These are phyloP conservation scores for Pseudevernia furfuracea DNA, from an alignment of 495 filamentous ascomycete genomes.

Conservation along the genomic window DNA sequence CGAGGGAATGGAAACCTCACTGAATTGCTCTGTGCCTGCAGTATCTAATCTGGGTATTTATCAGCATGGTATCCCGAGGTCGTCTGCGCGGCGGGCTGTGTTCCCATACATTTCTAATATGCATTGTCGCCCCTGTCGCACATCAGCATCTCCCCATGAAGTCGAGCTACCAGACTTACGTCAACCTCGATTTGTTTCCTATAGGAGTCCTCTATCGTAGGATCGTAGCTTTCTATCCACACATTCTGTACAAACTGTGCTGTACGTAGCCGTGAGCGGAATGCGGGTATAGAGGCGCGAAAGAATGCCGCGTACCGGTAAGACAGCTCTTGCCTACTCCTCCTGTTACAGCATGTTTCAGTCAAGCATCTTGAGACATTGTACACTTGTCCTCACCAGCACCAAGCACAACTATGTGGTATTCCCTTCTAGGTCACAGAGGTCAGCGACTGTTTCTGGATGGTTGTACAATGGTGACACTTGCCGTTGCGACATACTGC, in stretches of 20 bases:
- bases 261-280: constrained; percentile 34
- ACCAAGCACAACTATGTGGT: constrained; percentile 86
- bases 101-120: constrained; percentile 83
- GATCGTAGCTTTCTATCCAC: constrained; percentile 98
- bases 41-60: constrained; percentile 67
- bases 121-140: constrained; percentile 76
- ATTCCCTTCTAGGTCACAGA: constrained; percentile 56
- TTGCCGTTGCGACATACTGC: constrained; percentile 23
- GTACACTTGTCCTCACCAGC: constrained; percentile 50
- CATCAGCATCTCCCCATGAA: constrained; percentile 17
- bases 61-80: constrained; percentile 13
- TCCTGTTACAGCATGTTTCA: constrained; percentile 46
- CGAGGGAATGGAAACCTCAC: constrained; percentile 1
- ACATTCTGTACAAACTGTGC: constrained; percentile 99
- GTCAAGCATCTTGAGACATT: background rate
- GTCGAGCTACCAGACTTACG: constrained; percentile 47
- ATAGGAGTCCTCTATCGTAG: constrained; percentile 97
- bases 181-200: constrained; percentile 90
- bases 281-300: constrained; percentile 9
- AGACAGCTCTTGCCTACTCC: constrained; percentile 97
- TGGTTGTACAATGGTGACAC: background rate
- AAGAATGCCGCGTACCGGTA: constrained; percentile 60
- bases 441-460: background rate
- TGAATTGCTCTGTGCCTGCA: constrained; percentile 97
- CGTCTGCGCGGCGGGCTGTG: constrained; percentile 11